These are phyloP conservation scores for Phyllostachys edulis DNA, from an alignment of 176 grass and related monocot species.

Conservation along the genomic window DNA sequence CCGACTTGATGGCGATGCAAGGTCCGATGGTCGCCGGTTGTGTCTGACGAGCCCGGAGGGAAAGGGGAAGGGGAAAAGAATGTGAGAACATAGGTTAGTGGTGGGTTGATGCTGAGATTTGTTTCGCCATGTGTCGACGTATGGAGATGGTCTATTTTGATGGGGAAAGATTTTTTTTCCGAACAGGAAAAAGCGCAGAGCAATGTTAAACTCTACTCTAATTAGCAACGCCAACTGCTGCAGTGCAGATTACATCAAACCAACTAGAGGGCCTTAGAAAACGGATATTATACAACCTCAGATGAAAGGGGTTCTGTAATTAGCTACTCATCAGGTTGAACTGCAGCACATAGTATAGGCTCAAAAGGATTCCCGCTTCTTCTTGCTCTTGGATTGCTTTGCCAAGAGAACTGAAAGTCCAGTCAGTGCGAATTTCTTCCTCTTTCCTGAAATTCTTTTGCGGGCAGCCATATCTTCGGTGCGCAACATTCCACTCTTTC, in stretches of 20 bases:
- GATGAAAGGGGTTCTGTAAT: background rate
- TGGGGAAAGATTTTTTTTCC: too few species aligned
- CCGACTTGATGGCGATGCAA: too few species aligned
- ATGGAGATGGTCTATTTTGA: too few species aligned
- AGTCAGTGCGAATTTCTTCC: constrained; percentile 69
- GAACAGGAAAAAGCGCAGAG: too few species aligned
- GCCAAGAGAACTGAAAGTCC: constrained; percentile 65
- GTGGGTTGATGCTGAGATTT: too few species aligned
- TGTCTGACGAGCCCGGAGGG: too few species aligned
- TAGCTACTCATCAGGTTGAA: constrained; percentile 25
- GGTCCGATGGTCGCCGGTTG: too few species aligned
- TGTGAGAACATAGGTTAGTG: too few species aligned
- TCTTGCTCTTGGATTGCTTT: constrained; percentile 81
- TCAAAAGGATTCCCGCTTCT: constrained; percentile 62
- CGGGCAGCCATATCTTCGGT: constrained; percentile 25
- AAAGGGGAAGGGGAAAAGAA: too few species aligned
- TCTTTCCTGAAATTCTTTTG: constrained; percentile 52
- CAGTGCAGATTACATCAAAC: constrained; percentile 6
- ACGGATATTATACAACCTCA: background rate
- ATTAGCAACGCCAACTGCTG: constrained; percentile 11
- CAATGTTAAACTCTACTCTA: too few species aligned
- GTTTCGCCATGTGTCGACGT: too few species aligned
- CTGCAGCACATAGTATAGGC: constrained; percentile 7
- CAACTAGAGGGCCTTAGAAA: background rate
- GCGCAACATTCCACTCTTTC: constrained; percentile 35